Evolutionary conservation across 2,329 filamentous ascomycete species (phyloP), one percentile per base, ranked within the genome.

Genomic region (Acrocalymma vagum): DNA sequence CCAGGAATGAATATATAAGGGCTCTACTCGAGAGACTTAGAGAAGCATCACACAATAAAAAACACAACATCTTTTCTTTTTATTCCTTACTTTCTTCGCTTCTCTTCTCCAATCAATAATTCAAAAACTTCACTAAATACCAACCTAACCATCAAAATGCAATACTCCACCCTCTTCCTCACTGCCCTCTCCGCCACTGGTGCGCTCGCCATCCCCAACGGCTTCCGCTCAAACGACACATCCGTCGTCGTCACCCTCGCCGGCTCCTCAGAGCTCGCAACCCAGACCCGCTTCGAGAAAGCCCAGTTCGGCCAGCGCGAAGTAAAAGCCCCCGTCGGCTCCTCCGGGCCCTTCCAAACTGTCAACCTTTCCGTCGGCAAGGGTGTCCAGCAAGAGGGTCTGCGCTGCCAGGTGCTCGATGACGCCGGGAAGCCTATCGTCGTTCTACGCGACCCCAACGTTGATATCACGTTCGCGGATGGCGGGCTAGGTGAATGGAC

Each of bases 401-500:
- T 50, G 10, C 49, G 53, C 25, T 56, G 53, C 53, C 38, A 49
- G 26, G 30, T 48, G 14, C 36, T 47, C 11, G 53, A 50, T 26
- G 26, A 35, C 3, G 26, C 35, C n/a, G 36, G 38, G 3, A 26
- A 45, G 9, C 38, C 51, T 6, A 43, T 54, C 17, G 37, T 44
- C 17, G 35, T 40, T 14, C 39, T 36, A 26, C 53, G 53, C 22
- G 48, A 43, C 17, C 18, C 21, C 3, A 54, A 52, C 28, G 29
- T 48, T 7, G 53, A 54, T 28, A 45, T 45, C 22, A 54, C 50
- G 9, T 56, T 56, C 24, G 38, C 33, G n/a, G 53, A 56, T 28
- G 53, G 29, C 18, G 51, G 34, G 3, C 37, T 34, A 8, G 51
- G 51, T 3, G 21, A 36, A 6, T 56, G 53, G 53, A 38, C 31